Percentiles rank a stretch among this genome's conserved stretches.
Conservation (phyloP, 2,329 filamentous ascomycete species). For the Emmonsia crescens region DNA sequence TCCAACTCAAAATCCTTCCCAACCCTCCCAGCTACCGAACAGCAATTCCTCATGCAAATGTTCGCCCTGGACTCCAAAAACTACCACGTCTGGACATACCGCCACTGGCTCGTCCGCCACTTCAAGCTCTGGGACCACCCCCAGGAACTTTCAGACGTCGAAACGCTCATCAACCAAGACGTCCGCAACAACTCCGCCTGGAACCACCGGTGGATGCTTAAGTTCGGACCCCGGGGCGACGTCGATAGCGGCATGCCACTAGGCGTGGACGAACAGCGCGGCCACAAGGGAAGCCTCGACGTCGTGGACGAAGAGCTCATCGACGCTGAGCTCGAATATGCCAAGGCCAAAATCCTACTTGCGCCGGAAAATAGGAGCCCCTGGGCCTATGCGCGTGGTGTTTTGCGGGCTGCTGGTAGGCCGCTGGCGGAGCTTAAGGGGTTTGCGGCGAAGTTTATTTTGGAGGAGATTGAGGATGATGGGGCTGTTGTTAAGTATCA, state of each 20-base stretch:
- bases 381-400: slow-evolving; percentile 83
- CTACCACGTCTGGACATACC: slow-evolving; percentile 97
- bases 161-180: slow-evolving; percentile 63
- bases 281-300: slow-evolving; percentile 23
- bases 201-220: slow-evolving; percentile 93
- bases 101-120: slow-evolving; percentile 63
- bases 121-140: slow-evolving; percentile 48
- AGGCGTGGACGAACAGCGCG: slow-evolving; percentile 6
- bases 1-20: slow-evolving; percentile 40
- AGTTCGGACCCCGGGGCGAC: slow-evolving; percentile 53
- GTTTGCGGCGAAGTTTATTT: slow-evolving; percentile 46
- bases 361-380: slow-evolving; percentile 90
- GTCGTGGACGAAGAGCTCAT: slow-evolving; percentile 52
- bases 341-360: slow-evolving; percentile 59
- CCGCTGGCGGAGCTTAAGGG: slow-evolving; percentile 39
- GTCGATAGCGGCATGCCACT: slow-evolving; percentile 29
- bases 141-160: slow-evolving; percentile 57
- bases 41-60: slow-evolving; percentile 66
- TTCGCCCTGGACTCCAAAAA: slow-evolving; percentile 85
- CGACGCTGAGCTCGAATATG: slow-evolving; percentile 64
- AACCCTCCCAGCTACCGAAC: slow-evolving; percentile 54
- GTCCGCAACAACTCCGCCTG: slow-evolving; percentile 94
- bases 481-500: slow-evolving; percentile 20
- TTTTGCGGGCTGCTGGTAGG: slow-evolving; percentile 54
- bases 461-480: slow-evolving; percentile 33